Percentiles rank a stretch among this genome's conserved stretches.
phyloP scores from a whole-genome alignment of 1,284 basidiomycete species.

The Ganoderma sinense region DNA sequence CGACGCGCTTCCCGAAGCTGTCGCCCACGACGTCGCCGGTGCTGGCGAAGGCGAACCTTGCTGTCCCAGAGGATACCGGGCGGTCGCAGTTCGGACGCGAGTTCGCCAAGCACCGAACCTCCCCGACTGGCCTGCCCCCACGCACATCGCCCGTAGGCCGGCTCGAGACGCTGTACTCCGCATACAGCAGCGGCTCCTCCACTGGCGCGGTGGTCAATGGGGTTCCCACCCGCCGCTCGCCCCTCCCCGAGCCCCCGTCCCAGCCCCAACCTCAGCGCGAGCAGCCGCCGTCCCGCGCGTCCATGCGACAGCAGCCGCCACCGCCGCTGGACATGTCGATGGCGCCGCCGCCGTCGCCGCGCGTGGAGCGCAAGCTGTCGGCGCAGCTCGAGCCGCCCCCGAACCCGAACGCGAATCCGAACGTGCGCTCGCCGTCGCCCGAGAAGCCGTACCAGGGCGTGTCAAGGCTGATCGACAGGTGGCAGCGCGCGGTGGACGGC shows the following conservation, averaged over 20 bases:
- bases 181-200: constrained; percentile 14
- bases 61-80: constrained; percentile 35
- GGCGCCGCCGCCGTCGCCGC: constrained; percentile 26
- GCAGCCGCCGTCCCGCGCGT: constrained; percentile 26
- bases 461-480: constrained; percentile 82
- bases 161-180: constrained; percentile 30
- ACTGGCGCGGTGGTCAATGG: constrained; percentile 26
- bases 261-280: constrained; percentile 19
- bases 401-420: constrained; percentile 23
- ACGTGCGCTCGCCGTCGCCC: constrained; percentile 61
- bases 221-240: constrained; percentile 36
- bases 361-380: constrained; percentile 24
- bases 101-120: constrained; percentile 34
- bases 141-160: constrained; percentile 37
- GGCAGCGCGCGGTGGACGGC: constrained; percentile 82
- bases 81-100: constrained; percentile 31
- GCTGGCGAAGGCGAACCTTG: constrained; percentile 33
- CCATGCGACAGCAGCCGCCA: constrained; percentile 2
- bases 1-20: constrained; percentile 41
- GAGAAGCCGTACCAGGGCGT: constrained; percentile 83
- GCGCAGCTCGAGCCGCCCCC: constrained; percentile 38
- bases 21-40: constrained; percentile 40
- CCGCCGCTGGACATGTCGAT: constrained; percentile 9
- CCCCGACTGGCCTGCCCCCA: constrained; percentile 34
- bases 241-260: constrained; percentile 13